These are phyloP conservation scores for Wickerhamomyces tratensis DNA, from an alignment of 805 yeast genomes.

Conservation along the genomic window DNA sequence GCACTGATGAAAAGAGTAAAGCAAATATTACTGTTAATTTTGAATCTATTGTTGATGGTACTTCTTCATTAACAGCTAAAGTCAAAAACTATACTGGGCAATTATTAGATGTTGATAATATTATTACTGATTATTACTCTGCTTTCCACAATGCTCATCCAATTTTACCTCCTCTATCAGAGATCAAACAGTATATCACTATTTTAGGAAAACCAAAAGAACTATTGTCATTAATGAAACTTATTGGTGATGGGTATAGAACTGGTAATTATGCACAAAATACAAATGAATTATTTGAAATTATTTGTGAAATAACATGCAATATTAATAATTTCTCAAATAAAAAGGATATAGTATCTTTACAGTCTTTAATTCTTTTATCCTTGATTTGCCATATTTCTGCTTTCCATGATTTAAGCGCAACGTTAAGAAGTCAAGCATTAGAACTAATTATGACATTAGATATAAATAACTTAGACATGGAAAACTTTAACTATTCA, in stretches of 20 bases:
- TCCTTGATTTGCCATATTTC: slow-evolving; percentile 39
- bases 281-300: slow-evolving; percentile 29
- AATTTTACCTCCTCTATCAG: slow-evolving; percentile 30
- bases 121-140: slow-evolving; percentile 22
- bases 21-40: too few species aligned
- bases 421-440: slow-evolving; percentile 31
- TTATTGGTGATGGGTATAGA: slow-evolving; percentile 39
- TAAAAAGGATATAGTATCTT: slow-evolving; percentile 30
- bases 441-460: slow-evolving; percentile 28
- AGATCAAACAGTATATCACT: slow-evolving; percentile 24
- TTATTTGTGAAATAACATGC: slow-evolving; percentile 23
- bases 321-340: slow-evolving; percentile 17
- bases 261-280: slow-evolving; percentile 25
- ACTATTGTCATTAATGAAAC: slow-evolving; percentile 35
- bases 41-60: neutral
- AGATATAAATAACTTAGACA: slow-evolving; percentile 30
- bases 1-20: slow-evolving; percentile 1
- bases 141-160: slow-evolving; percentile 36
- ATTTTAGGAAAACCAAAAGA: slow-evolving; percentile 27
- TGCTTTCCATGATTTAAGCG: slow-evolving; percentile 38
- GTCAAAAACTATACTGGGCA: slow-evolving; percentile 2
- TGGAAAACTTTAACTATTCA: slow-evolving; percentile 8
- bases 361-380: slow-evolving; percentile 31
- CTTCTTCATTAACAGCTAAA: neutral
- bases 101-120: slow-evolving; percentile 12